phyloP scores from a whole-genome alignment of 345 rosid genomes.

The Pelargonium nanum region DNA sequence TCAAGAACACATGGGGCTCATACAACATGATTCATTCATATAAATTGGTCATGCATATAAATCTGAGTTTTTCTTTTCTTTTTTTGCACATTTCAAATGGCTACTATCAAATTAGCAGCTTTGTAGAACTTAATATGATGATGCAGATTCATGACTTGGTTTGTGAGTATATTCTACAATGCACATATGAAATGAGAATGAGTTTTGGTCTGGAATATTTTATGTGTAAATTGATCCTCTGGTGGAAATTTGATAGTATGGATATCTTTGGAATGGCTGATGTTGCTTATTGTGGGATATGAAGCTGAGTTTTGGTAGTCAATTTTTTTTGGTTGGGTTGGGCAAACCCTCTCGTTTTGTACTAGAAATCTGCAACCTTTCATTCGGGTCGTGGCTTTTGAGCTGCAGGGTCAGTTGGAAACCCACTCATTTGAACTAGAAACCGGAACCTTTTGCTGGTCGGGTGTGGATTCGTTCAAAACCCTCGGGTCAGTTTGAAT shows the following conservation, averaged over 20 bases:
- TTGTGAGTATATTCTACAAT: too few relatives aligned
- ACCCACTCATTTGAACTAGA: too few relatives aligned
- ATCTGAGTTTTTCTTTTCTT: background rate
- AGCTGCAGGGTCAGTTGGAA: too few relatives aligned
- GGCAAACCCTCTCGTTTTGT: too few relatives aligned
- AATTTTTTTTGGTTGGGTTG: too few relatives aligned
- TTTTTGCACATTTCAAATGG: background rate
- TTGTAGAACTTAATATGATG: background rate
- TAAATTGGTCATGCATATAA: slow-evolving; percentile 12
- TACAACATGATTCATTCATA: slow-evolving; percentile 23
- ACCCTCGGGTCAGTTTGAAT: too few relatives aligned
- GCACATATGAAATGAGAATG: background rate
- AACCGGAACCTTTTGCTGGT: too few relatives aligned
- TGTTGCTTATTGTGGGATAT: background rate
- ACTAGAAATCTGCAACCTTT: too few relatives aligned
- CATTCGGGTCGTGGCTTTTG: too few relatives aligned
- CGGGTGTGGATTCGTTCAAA: too few relatives aligned
- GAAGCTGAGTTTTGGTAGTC: background rate
- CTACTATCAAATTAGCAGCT: background rate
- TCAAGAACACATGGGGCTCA: slow-evolving; percentile 61
- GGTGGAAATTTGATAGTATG: background rate
- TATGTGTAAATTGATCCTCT: background rate
- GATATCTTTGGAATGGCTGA: too few relatives aligned
- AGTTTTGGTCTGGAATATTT: background rate
- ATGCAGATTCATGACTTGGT: background rate